Conservation (phyloP, 805 yeast genomes). For the Brettanomyces sp. region DNA sequence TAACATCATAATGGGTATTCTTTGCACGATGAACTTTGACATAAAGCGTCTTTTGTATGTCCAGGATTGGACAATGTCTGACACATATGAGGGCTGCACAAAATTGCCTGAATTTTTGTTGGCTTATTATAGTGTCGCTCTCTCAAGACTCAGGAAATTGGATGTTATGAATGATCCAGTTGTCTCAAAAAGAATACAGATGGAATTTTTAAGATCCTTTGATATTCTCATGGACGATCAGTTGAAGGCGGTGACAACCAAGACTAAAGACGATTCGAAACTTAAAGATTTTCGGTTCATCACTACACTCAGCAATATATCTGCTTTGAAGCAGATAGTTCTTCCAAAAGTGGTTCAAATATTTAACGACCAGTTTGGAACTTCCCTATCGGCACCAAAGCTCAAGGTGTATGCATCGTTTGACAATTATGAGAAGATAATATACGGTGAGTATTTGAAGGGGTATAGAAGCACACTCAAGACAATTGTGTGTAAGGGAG, state of each 20-base stretch:
- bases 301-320: constrained; percentile 45
- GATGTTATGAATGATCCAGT: constrained; percentile 9
- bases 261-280: constrained; percentile 16
- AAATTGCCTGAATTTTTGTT: constrained; percentile 28
- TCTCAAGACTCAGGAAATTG: constrained; percentile 22
- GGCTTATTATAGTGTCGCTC: constrained; percentile 28
- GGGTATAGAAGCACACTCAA: constrained; percentile 35
- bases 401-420: constrained; percentile 36
- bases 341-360: constrained; percentile 40
- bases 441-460: constrained; percentile 45
- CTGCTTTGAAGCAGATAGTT: constrained; percentile 33
- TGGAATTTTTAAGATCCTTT: constrained; percentile 27
- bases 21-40: constrained; percentile 19
- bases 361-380: constrained; percentile 43
- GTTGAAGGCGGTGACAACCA: constrained; percentile 31
- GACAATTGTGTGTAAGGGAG: constrained; percentile 31
- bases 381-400: constrained; percentile 32
- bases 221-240: constrained; percentile 32
- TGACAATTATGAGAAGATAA: constrained; percentile 39
- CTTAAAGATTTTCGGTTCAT: constrained; percentile 17
- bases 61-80: constrained; percentile 31
- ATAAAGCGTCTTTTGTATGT: constrained; percentile 14
- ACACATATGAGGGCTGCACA: constrained; percentile 24
- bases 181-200: constrained; percentile 20
- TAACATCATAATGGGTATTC: constrained; percentile 18